Conservation (phyloP, 768 basidiomycete genomes). For the Artomyces pyxidatus region DNA sequence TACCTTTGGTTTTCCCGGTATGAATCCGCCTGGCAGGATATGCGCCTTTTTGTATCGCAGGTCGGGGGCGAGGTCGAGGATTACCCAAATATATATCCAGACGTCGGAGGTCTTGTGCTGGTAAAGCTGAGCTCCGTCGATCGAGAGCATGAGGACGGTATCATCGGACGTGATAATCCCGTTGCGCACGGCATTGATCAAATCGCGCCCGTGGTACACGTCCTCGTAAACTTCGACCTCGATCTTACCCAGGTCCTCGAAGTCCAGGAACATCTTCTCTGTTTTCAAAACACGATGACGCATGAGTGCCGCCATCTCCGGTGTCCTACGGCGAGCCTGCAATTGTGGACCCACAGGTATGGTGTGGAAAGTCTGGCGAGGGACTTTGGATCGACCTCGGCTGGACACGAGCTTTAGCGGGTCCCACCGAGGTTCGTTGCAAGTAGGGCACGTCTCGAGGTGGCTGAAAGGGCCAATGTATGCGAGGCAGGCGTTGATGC, state of each 20-base stretch:
- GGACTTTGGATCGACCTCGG: constrained; percentile 1
- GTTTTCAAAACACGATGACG: not conserved
- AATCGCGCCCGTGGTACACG: constrained; percentile 12
- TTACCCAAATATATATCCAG: constrained; percentile 30
- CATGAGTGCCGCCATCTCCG: constrained; percentile 8
- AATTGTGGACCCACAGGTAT: constrained; percentile 18
- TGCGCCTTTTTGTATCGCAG: constrained; percentile 22
- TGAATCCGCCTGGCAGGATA: constrained; percentile 23
- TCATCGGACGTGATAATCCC: constrained; percentile 17
- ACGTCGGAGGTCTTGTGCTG: constrained; percentile 24
- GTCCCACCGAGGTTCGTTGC: constrained; percentile 9
- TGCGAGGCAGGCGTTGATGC: constrained; percentile 13
- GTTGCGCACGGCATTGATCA: not conserved
- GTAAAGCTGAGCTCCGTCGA: constrained; percentile 36
- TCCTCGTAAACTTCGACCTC: not conserved
- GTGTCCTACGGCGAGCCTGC: constrained; percentile 6
- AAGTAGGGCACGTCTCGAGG: constrained; percentile 11
- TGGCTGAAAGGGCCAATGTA: constrained; percentile 16
- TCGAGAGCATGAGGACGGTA: constrained; percentile 26
- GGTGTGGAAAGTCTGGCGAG: constrained; percentile 10
- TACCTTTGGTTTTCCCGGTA: constrained; percentile 23
- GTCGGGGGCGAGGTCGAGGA: constrained; percentile 25
- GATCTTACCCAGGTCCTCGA: not conserved
- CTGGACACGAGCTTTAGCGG: not conserved
- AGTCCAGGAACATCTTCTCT: not conserved